phyloP scores from a whole-genome alignment of 495 filamentous ascomycete species.

The Xylaria scruposa region DNA sequence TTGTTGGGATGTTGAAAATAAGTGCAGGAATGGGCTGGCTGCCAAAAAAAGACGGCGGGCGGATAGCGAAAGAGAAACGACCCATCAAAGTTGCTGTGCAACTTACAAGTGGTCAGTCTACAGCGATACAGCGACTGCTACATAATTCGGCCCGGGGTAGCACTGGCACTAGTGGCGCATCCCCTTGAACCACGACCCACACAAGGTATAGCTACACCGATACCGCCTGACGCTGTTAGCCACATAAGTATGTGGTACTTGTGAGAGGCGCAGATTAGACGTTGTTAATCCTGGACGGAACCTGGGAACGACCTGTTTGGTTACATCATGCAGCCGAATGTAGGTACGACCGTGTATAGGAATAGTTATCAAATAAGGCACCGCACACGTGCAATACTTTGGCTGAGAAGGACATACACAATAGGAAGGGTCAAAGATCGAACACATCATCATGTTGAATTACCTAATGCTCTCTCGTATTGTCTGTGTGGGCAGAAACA shows the following conservation, averaged over 20 bases:
- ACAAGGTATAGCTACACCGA: not conserved
- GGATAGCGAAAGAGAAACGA: not conserved
- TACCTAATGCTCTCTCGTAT: not conserved
- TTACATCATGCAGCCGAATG: slow-evolving; percentile 22
- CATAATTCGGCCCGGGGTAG: not conserved
- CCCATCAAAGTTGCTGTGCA: slow-evolving; percentile 1
- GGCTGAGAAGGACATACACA: not conserved
- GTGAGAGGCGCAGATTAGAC: not conserved
- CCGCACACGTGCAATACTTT: not conserved
- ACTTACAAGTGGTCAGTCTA: slow-evolving; percentile 4
- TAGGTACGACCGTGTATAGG: not conserved
- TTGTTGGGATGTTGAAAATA: not conserved
- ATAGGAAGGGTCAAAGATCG: too few relatives aligned
- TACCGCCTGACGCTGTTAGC: too few relatives aligned
- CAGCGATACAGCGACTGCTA: slow-evolving; percentile 7
- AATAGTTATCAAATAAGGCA: not conserved
- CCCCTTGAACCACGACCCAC: not conserved
- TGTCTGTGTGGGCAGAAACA: not conserved
- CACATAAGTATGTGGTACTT: not conserved
- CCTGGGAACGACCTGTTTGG: not conserved
- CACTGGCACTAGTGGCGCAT: not conserved
- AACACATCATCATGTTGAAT: not conserved
- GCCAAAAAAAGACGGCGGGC: slow-evolving; percentile 14
- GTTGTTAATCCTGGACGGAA: not conserved
- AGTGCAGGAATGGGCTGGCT: not conserved